Evolutionary conservation across 495 filamentous ascomycete species (phyloP).

Genomic region (Daldinia loculata): DNA sequence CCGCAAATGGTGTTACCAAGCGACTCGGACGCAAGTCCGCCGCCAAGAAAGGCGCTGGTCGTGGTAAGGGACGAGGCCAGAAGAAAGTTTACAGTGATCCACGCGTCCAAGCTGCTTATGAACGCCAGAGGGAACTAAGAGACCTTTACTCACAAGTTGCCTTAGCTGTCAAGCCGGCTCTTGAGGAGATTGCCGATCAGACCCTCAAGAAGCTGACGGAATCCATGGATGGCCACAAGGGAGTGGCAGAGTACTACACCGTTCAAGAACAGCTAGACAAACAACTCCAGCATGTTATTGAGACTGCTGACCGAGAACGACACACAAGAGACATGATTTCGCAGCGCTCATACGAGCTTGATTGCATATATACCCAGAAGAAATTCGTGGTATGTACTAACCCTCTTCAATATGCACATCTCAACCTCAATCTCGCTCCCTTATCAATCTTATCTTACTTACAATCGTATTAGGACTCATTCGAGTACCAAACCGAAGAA

Average conservation of each 20-base stretch:
- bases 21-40: slow-evolving; percentile 45
- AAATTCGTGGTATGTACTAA: slow-evolving; percentile 37
- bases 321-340: slow-evolving; percentile 27
- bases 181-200: slow-evolving; percentile 55
- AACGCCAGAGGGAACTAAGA: slow-evolving; percentile 55
- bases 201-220: slow-evolving; percentile 48
- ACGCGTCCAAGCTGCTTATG: slow-evolving; percentile 55
- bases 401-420: neutral
- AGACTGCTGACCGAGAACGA: slow-evolving; percentile 30
- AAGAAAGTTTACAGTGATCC: slow-evolving; percentile 53
- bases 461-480: slow-evolving; percentile 31
- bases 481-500: slow-evolving; percentile 47
- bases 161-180: slow-evolving; percentile 51
- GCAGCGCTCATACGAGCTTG: slow-evolving; percentile 23
- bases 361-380: slow-evolving; percentile 19
- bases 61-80: slow-evolving; percentile 53
- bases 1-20: slow-evolving; percentile 41
- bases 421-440: neutral
- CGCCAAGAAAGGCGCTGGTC: slow-evolving; percentile 42
- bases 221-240: slow-evolving; percentile 45
- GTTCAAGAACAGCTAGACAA: slow-evolving; percentile 46
- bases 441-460: slow-evolving; percentile 20
- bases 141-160: slow-evolving; percentile 50
- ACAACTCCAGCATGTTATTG: slow-evolving; percentile 37
- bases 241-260: slow-evolving; percentile 44